Evolutionary conservation across 257 asterid genomes (phyloP).

Genomic region (Jasminum sambac): DNA sequence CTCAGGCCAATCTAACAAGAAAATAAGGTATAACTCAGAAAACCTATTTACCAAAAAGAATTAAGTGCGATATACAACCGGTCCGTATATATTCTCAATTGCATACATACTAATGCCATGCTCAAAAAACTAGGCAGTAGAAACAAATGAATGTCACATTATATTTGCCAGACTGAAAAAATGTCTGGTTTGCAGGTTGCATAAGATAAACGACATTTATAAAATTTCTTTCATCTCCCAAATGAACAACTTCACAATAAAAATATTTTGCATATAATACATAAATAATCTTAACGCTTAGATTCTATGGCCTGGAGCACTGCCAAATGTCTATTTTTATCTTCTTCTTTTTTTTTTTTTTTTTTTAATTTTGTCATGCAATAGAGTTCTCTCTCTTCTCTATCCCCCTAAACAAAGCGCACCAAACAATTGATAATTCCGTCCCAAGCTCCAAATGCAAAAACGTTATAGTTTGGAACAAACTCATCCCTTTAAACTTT

Average conservation of each 20-base stretch:
- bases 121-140: conserved; percentile 11
- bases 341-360: too few species aligned
- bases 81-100: not conserved
- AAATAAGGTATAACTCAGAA: conserved; percentile 23
- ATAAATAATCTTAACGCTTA: too few species aligned
- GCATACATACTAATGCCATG: conserved; percentile 5
- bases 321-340: too few species aligned
- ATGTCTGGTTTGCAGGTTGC: conserved; percentile 13
- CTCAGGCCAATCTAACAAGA: conserved; percentile 84
- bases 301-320: too few species aligned
- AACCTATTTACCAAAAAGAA: not conserved
- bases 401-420: too few species aligned
- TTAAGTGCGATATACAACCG: not conserved
- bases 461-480: too few species aligned
- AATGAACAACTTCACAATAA: conserved; percentile 2
- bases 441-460: too few species aligned
- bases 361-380: too few species aligned
- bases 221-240: conserved; percentile 20
- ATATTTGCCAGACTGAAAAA: conserved; percentile 12
- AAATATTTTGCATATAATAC: not conserved
- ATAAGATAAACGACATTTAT: conserved; percentile 11
- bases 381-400: too few species aligned
- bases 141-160: not conserved
- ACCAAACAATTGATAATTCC: too few species aligned
- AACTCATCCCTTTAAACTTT: too few species aligned